Evolutionary conservation across 1,284 basidiomycete genomes (phyloP).

Genomic region (Cronartium quercuum): DNA sequence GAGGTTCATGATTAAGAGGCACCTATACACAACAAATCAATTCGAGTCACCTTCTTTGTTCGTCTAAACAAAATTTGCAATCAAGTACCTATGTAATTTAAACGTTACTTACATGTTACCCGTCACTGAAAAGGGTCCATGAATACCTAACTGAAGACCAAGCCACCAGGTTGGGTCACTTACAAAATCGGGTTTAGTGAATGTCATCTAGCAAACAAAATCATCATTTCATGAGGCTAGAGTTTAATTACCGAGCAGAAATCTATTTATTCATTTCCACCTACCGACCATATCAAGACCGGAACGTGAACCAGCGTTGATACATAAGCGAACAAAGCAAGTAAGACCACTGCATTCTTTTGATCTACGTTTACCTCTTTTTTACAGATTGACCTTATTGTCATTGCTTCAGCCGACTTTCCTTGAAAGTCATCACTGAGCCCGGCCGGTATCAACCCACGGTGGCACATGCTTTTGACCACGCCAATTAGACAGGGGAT

Average conservation of each 20-base stretch:
- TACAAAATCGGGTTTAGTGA: background rate
- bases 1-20: background rate
- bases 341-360: background rate
- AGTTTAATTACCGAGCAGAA: too few species aligned
- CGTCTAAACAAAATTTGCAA: background rate
- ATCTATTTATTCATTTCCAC: background rate
- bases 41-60: background rate
- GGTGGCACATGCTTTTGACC: background rate
- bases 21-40: background rate
- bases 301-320: background rate
- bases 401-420: too few species aligned
- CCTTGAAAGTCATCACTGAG: too few species aligned
- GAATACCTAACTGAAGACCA: background rate
- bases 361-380: too few species aligned
- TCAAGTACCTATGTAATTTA: background rate
- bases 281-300: background rate
- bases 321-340: background rate
- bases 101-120: background rate
- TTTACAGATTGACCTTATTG: too few species aligned
- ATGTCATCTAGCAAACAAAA: background rate
- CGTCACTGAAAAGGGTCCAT: background rate
- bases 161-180: background rate
- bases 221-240: background rate
- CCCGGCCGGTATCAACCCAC: background rate
- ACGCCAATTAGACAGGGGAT: background rate